Evolutionary conservation across 2,329 filamentous ascomycete species (phyloP), one percentile per base, ranked within the genome.

Genomic region (Arthrinium phaeospermum): DNA sequence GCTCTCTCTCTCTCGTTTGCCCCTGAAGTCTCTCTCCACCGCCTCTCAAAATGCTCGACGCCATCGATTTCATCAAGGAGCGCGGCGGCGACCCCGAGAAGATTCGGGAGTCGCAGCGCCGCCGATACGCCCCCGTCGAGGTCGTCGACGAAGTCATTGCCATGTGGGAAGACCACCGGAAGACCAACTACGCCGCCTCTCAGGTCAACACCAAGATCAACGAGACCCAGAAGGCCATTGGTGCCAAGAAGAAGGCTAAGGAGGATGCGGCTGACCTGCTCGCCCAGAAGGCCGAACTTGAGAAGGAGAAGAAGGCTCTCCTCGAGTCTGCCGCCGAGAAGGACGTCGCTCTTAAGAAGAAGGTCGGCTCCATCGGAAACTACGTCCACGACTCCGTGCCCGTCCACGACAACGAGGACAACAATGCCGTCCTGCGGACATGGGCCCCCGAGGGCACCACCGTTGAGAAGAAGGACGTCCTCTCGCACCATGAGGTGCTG

Each of bases 401-500:
- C 70, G 70, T 81, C 70, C 80, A 78, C 76, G 75, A 78, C 64
- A 80, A 80, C 73, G 77, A 87, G 89, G 95, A 96, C 81, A 90
- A 97, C 86, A 98, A 99, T 83, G 87, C 86, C 57, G 83, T 95
- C 45, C 86, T 94, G 77, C 90, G 91, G 78, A 92, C 89, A 44
- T 99, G 95, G 95, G 89, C 90, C 6, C 96, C 96, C 0, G 91
- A 94, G 76, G 92, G 91, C 70, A 88, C 92, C 72, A 88, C 85
- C 30, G 90, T 93, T 68, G 91, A 95, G 83, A 95, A 95, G 87
- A 90, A 91, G 78, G 88, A 93, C 72, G 86, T 89, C 74, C 92
- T 98, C 74, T 98, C 95, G 70, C 96, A 99, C 83, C 96, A 99
- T 83, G 96, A 98, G 81, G 95, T 99, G 71, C 90, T 98, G 73